phyloP scores from a whole-genome alignment of 2,329 filamentous ascomycete genomes.

The Colletotrichum sp. region DNA sequence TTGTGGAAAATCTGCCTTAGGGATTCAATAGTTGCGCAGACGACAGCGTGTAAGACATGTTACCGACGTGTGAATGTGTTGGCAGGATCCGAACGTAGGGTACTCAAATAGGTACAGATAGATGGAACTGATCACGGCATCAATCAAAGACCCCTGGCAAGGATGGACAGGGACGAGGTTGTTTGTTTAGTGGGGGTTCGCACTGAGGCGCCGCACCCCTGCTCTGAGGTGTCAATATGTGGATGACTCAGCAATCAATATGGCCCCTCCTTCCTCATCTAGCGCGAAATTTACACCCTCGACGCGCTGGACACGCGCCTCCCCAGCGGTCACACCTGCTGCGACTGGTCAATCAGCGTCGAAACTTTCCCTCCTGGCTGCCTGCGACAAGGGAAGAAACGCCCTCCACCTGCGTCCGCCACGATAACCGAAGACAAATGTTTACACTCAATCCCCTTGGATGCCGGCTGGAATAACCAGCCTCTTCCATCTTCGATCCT shows the following conservation, averaged over 20 bases:
- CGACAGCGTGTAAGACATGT: neutral
- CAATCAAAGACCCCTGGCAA: neutral
- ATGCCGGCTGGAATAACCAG: conserved; percentile 38
- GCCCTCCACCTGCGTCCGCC: neutral
- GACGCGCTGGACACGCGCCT: conserved; percentile 5
- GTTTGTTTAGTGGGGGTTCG: neutral
- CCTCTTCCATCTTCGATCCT: conserved; percentile 37
- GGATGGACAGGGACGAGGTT: neutral
- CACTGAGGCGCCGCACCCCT: neutral
- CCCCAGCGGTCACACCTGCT: neutral
- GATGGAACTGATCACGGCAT: neutral
- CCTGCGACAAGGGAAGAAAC: neutral
- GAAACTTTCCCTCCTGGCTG: neutral
- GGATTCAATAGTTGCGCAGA: neutral
- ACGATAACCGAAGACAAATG: neutral
- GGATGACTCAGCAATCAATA: neutral
- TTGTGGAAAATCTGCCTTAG: neutral
- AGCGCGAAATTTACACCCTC: neutral
- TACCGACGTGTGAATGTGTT: neutral
- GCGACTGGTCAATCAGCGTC: neutral
- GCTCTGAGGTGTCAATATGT: neutral
- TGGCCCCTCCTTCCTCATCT: neutral
- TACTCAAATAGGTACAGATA: neutral
- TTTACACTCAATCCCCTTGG: conserved; percentile 27
- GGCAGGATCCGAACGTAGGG: neutral